A percentile compares a stretch with the other conserved stretches of the same genome.
phyloP scores from a whole-genome alignment of 441 rosid genomes.

The Pelargonium australe region DNA sequence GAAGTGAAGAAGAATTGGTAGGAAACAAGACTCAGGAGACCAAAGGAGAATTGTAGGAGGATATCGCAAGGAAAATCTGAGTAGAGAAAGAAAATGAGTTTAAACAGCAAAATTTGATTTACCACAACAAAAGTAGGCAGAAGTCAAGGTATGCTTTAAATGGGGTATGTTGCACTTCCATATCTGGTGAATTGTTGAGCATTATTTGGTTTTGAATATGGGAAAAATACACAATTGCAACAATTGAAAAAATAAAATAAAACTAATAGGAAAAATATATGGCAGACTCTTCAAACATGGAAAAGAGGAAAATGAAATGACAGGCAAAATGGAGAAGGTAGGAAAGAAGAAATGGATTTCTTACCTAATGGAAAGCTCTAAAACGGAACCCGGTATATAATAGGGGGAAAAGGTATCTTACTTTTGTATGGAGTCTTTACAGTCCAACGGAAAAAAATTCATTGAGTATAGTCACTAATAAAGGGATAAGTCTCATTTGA shows the following conservation, averaged over 20 bases:
- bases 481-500: slow-evolving; percentile 18
- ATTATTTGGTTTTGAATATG: slow-evolving; percentile 4
- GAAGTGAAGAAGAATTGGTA: slow-evolving; percentile 1
- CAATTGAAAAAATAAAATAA: slow-evolving; percentile 4
- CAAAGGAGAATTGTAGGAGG: slow-evolving; percentile 13
- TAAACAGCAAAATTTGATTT: slow-evolving; percentile 14
- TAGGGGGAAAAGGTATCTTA: slow-evolving; percentile 11
- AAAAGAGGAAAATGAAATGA: slow-evolving; percentile 11
- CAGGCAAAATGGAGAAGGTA: slow-evolving; percentile 19
- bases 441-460: slow-evolving; percentile 13
- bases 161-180: slow-evolving; percentile 11
- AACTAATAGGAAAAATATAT: slow-evolving; percentile 17
- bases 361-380: slow-evolving; percentile 16
- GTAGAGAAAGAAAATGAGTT: slow-evolving; percentile 16
- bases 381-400: slow-evolving; percentile 12
- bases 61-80: not conserved
- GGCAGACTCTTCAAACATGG: slow-evolving; percentile 14
- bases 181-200: slow-evolving; percentile 13
- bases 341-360: slow-evolving; percentile 12
- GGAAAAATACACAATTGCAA: slow-evolving; percentile 11
- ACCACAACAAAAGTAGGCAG: slow-evolving; percentile 15
- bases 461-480: slow-evolving; percentile 15
- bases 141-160: slow-evolving; percentile 13
- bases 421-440: slow-evolving; percentile 10
- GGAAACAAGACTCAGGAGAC: slow-evolving; percentile 6